These are phyloP conservation scores for Apiotrichum laibachii DNA, from an alignment of 1,284 basidiomycete genomes.

Conservation along the genomic window DNA sequence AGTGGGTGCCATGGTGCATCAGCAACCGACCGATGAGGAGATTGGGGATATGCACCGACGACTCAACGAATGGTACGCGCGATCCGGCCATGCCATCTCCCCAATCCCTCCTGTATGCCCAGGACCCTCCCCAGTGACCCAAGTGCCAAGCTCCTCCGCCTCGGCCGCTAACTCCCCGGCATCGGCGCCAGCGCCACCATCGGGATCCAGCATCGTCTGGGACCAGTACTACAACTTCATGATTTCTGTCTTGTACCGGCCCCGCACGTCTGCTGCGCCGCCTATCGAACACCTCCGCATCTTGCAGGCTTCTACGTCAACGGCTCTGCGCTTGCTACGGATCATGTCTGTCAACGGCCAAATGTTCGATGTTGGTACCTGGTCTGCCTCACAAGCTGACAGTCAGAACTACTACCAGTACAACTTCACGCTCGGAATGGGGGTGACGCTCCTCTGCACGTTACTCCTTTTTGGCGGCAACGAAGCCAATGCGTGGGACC, in stretches of 20 bases:
- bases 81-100: not conserved
- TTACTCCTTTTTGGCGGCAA: constrained; percentile 1
- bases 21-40: not conserved
- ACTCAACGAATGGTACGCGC: constrained; percentile 11
- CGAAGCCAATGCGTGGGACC: not conserved
- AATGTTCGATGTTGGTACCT: too few species aligned
- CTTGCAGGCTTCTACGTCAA: constrained; percentile 5
- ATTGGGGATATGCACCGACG: not conserved
- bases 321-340: not conserved
- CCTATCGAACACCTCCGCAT: not conserved
- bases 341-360: not conserved
- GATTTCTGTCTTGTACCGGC: constrained; percentile 10
- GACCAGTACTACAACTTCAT: constrained; percentile 14
- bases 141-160: too few species aligned
- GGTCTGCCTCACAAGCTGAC: too few species aligned
- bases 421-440: constrained; percentile 10
- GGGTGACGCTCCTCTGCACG: constrained; percentile 11
- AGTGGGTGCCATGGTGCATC: not conserved
- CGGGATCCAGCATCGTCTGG: constrained; percentile 1
- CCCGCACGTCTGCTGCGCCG: not conserved
- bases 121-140: too few species aligned
- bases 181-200: too few species aligned
- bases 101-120: too few species aligned
- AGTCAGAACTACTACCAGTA: constrained; percentile 12
- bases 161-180: too few species aligned